Evolutionary conservation across 768 basidiomycete species (phyloP).

Genomic region (Hypholoma fasciculare): DNA sequence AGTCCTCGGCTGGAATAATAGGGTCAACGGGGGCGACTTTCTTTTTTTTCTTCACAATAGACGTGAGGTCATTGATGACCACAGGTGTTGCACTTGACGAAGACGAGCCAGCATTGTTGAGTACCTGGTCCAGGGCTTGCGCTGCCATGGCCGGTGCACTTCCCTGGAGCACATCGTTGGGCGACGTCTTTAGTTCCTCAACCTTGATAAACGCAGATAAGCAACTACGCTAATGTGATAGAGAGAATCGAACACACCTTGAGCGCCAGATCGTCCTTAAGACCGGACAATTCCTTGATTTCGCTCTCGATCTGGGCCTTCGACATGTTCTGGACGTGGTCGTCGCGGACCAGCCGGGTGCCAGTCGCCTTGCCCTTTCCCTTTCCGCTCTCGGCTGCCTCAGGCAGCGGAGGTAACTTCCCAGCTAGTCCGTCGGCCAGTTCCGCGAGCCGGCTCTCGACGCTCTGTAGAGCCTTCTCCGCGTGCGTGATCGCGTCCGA

Average conservation of each 20-base stretch:
- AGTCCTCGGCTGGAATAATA: slow-evolving; percentile 36
- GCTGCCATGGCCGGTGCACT: slow-evolving; percentile 74
- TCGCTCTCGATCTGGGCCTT: slow-evolving; percentile 76
- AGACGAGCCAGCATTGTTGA: slow-evolving; percentile 44
- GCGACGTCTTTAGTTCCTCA: slow-evolving; percentile 86
- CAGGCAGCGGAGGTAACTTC: slow-evolving; percentile 32
- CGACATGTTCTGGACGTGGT: slow-evolving; percentile 64
- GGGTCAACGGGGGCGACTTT: slow-evolving; percentile 29
- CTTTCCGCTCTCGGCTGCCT: slow-evolving; percentile 44
- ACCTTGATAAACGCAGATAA: slow-evolving; percentile 51
- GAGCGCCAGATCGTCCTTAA: slow-evolving; percentile 79
- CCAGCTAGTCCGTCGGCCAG: slow-evolving; percentile 48
- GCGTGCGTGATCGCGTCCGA: slow-evolving; percentile 82
- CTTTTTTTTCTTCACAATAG: slow-evolving; percentile 89
- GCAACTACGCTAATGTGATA: background rate
- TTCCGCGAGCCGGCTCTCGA: slow-evolving; percentile 66
- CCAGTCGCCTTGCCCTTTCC: slow-evolving; percentile 73
- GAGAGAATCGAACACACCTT: slow-evolving; percentile 53
- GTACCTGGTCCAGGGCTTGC: slow-evolving; percentile 68
- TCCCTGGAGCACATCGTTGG: slow-evolving; percentile 51
- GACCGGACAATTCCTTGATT: slow-evolving; percentile 72
- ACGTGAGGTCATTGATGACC: slow-evolving; percentile 79
- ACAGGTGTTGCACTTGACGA: slow-evolving; percentile 32
- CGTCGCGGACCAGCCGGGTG: slow-evolving; percentile 45
- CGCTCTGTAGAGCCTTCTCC: slow-evolving; percentile 76